Percentiles rank a stretch among this genome's conserved stretches.
Evolutionary conservation across 1,139 yeast species (phyloP).

Genomic region (Kurtzmaniella quercitrusa): DNA sequence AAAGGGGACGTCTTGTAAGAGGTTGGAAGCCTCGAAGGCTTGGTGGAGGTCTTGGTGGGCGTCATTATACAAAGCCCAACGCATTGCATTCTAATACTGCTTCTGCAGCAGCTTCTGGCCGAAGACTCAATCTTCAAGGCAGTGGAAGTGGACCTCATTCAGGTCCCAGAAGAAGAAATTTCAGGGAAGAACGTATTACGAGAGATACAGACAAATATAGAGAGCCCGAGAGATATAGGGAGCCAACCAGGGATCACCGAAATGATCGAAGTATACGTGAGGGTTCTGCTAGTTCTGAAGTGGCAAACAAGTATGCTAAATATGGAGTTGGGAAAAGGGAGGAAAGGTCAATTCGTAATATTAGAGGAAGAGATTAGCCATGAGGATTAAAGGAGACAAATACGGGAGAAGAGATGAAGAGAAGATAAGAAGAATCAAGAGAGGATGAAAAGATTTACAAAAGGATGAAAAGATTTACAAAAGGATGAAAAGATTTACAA

Average conservation of each 20-base stretch:
- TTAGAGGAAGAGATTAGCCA: slow-evolving; percentile 17
- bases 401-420: not conserved
- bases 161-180: not conserved
- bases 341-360: slow-evolving; percentile 21
- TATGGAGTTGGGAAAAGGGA: slow-evolving; percentile 16
- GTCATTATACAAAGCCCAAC: slow-evolving; percentile 44
- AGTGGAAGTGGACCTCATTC: not conserved
- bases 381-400: slow-evolving; percentile 1
- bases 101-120: slow-evolving; percentile 45
- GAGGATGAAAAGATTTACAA: not conserved
- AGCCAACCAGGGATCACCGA: not conserved
- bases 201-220: not conserved
- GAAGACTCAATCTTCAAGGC: slow-evolving; percentile 17
- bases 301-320: slow-evolving; percentile 25
- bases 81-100: slow-evolving; percentile 39
- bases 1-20: slow-evolving; percentile 71
- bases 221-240: not conserved
- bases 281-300: not conserved
- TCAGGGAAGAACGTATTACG: not conserved
- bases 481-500: not conserved
- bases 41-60: slow-evolving; percentile 68
- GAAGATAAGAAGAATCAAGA: not conserved
- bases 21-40: slow-evolving; percentile 77
- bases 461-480: not conserved
- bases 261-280: not conserved